A percentile compares a stretch with the other conserved stretches of the same genome.
These are phyloP conservation scores for Fusarium sambucinum DNA, from an alignment of 2,329 filamentous ascomycete genomes.

Conservation along the genomic window DNA sequence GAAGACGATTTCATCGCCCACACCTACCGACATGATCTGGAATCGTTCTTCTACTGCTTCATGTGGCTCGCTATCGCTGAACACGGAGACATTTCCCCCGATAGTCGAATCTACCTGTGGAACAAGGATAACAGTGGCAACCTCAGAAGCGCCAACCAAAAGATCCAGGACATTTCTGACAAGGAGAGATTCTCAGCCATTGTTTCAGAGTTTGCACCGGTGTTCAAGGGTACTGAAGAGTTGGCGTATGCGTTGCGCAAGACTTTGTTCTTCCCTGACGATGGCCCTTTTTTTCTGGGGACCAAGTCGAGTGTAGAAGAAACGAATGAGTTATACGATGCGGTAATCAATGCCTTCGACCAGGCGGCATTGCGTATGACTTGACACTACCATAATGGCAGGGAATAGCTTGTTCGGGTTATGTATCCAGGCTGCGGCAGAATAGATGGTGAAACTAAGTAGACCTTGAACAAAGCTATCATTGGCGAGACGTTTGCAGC, in stretches of 20 bases:
- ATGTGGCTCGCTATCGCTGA: slow-evolving; percentile 23
- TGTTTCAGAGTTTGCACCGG: neutral
- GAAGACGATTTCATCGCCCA: neutral
- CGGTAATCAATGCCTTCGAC: neutral
- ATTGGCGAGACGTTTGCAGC: neutral
- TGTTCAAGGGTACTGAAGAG: neutral
- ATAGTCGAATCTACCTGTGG: slow-evolving; percentile 16
- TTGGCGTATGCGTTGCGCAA: neutral
- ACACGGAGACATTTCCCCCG: neutral
- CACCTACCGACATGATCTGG: slow-evolving; percentile 47
- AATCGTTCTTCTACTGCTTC: slow-evolving; percentile 49
- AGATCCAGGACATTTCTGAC: slow-evolving; percentile 3
- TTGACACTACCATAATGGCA: neutral
- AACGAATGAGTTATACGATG: neutral
- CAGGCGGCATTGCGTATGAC: neutral
- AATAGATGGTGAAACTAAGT: neutral
- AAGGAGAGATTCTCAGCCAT: neutral
- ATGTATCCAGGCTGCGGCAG: neutral
- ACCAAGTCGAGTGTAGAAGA: neutral
- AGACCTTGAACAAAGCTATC: neutral
- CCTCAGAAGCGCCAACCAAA: neutral
- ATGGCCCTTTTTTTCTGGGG: neutral
- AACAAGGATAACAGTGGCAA: neutral
- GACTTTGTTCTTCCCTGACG: neutral
- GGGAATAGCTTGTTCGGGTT: neutral